Evolutionary conservation across 495 filamentous ascomycete genomes (phyloP), one percentile per base, ranked within the genome.

Genomic region (Tirmania nivea): DNA sequence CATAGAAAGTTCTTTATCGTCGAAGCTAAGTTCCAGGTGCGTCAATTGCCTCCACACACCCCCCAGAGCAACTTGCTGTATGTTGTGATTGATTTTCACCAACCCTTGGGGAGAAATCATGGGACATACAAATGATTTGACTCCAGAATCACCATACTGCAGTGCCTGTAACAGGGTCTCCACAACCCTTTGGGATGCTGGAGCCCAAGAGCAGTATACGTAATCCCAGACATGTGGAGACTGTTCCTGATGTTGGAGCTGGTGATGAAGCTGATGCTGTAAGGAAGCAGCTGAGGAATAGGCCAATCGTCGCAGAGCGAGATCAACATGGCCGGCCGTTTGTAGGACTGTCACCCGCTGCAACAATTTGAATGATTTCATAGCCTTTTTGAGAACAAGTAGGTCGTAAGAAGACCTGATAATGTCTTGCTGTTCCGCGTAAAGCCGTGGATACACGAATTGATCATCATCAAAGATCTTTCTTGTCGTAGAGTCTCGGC

Each of bases 261-360:
- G 48, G 10, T 50, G 14, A 50, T 50, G 16, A 20, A 54, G 21
- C 1, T 21, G 48, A 25, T 50, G 2, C 11, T 50, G n/a, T 12
- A 55, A 58, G 56, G 21, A 57, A 56, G 25, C 57, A 60, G 39
- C 17, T 45, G 39, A 45, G 12, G 39, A 45, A 45, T 45, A 45
- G 16, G 61, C 62, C 2, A 64, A 56, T 50, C 63, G 60, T 39
- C 62, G 61, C 34, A 64, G 60, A 37, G 63, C 62, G 42, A 61
- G 60, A 47, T 64, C 61, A 20, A 65, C 60, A 50, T 64, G 58
- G n/a, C 64, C 54, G 61, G 63, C 63, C 45, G 60, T 59, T 19
- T 61, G 57, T 31, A 64, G 54, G 25, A 64, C 51, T 10, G 63
- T 54, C 47, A 64, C 55, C 52, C 59, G 55, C 48, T 64, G 62